Conservation (phyloP, 495 filamentous ascomycete species). For the Hypomontagnella submonticulosa region DNA sequence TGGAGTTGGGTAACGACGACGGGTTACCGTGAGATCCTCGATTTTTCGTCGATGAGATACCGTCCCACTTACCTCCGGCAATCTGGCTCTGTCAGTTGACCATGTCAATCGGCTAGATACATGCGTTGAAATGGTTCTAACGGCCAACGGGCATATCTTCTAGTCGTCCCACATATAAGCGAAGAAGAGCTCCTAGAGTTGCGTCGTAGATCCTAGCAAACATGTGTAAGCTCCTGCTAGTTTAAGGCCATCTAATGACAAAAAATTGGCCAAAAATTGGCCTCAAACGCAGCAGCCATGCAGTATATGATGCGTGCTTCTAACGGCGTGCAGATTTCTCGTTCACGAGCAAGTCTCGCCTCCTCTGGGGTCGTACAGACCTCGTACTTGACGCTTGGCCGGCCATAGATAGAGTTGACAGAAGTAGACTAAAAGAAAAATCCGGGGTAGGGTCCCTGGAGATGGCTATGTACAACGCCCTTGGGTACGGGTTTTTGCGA, state of each 20-base stretch:
- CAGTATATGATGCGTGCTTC: conserved; percentile 2
- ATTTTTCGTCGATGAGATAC: conserved; percentile 1
- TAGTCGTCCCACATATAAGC: conserved; percentile 11
- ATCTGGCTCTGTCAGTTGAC: conserved; percentile 1
- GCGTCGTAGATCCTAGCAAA: conserved; percentile 29
- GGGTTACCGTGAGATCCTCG: conserved; percentile 1
- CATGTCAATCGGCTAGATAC: conserved; percentile 2
- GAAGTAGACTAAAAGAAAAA: conserved; percentile 17
- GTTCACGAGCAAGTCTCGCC: neutral
- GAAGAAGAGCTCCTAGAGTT: conserved; percentile 14
- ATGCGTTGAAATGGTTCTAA: conserved; percentile 12
- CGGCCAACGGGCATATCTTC: conserved; percentile 5
- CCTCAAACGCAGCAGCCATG: neutral
- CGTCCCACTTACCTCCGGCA: conserved; percentile 1
- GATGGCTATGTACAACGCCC: conserved; percentile 27
- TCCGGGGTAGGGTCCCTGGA: conserved; percentile 42
- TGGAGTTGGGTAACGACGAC: conserved; percentile 4
- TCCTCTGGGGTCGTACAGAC: conserved; percentile 10
- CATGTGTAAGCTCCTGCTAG: conserved; percentile 24
- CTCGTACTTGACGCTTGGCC: conserved; percentile 13
- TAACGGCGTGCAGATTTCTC: neutral
- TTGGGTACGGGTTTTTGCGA: conserved; percentile 42
- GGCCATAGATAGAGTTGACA: conserved; percentile 17
- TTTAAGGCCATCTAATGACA: neutral
- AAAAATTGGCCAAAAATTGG: neutral